These are phyloP conservation scores for Coemansia sp. DNA, from an alignment of 371 early-diverging fungal genomes.

Conservation along the genomic window DNA sequence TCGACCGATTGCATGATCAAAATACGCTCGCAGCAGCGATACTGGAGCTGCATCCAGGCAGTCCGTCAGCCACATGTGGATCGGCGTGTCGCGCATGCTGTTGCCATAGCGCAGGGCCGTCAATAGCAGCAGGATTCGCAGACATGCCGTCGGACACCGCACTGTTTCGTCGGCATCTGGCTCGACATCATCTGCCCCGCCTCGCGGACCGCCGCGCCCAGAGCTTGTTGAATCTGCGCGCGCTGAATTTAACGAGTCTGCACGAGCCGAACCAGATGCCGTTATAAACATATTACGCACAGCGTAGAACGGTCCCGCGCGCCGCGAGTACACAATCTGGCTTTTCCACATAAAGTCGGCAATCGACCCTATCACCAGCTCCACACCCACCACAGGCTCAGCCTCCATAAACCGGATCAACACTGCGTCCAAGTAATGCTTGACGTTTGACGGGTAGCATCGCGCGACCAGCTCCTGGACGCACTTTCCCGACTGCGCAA, in stretches of 20 bases:
- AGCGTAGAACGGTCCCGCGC: constrained; percentile 32
- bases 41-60: constrained; percentile 24
- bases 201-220: not conserved
- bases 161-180: constrained; percentile 3
- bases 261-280: not conserved
- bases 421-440: constrained; percentile 40
- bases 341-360: constrained; percentile 46
- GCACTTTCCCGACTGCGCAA: constrained; percentile 17
- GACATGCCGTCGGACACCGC: constrained; percentile 28
- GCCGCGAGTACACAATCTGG: constrained; percentile 33
- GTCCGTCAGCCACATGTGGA: constrained; percentile 49
- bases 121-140: constrained; percentile 37
- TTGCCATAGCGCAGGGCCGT: constrained; percentile 46
- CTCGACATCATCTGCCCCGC: not conserved
- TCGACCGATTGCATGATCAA: constrained; percentile 4
- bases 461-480: constrained; percentile 28
- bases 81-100: constrained; percentile 45
- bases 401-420: constrained; percentile 43
- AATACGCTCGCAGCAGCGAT: constrained; percentile 15
- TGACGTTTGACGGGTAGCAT: constrained; percentile 36
- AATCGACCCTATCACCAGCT: constrained; percentile 46
- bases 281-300: constrained; percentile 39
- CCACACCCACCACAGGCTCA: constrained; percentile 44
- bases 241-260: not conserved
- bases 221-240: not conserved